Percentiles rank a stretch among this genome's conserved stretches.
Conservation (phyloP, 2,329 filamentous ascomycete species). For the Didymosphaeria variabile region DNA sequence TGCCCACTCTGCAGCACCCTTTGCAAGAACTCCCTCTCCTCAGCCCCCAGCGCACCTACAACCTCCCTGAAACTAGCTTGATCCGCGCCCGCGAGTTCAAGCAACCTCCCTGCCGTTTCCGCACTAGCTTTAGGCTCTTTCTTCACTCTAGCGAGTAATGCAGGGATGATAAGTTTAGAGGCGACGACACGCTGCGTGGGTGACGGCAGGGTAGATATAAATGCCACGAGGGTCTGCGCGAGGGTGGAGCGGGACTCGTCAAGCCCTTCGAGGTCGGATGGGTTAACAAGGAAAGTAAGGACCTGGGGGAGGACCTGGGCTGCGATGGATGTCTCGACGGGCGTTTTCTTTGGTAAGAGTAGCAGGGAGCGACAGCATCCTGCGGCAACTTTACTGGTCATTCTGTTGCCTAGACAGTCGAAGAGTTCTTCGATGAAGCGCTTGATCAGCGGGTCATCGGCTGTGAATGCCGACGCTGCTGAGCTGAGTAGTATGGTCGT, state of each 20-base stretch:
- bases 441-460: slow-evolving; percentile 77
- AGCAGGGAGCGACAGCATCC: slow-evolving; percentile 89
- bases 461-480: slow-evolving; percentile 75
- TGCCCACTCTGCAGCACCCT: slow-evolving; percentile 76
- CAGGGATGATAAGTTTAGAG: slow-evolving; percentile 79
- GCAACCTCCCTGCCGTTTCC: slow-evolving; percentile 78
- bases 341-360: slow-evolving; percentile 64
- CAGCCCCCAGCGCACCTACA: slow-evolving; percentile 74
- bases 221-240: slow-evolving; percentile 78
- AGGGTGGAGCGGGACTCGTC: slow-evolving; percentile 77
- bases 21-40: slow-evolving; percentile 81
- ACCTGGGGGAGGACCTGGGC: slow-evolving; percentile 79
- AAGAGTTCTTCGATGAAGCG: slow-evolving; percentile 82
- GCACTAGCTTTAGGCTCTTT: slow-evolving; percentile 65
- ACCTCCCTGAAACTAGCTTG: slow-evolving; percentile 77
- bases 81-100: slow-evolving; percentile 83
- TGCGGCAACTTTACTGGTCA: slow-evolving; percentile 88
- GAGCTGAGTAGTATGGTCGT: slow-evolving; percentile 89
- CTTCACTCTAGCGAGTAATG: slow-evolving; percentile 76
- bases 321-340: slow-evolving; percentile 67
- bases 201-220: slow-evolving; percentile 60
- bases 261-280: slow-evolving; percentile 74
- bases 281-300: slow-evolving; percentile 75
- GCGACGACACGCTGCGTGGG: slow-evolving; percentile 58
- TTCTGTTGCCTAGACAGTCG: slow-evolving; percentile 82